Conservation (phyloP, 73 alveolate genomes). For the Symbiodinium natans region DNA sequence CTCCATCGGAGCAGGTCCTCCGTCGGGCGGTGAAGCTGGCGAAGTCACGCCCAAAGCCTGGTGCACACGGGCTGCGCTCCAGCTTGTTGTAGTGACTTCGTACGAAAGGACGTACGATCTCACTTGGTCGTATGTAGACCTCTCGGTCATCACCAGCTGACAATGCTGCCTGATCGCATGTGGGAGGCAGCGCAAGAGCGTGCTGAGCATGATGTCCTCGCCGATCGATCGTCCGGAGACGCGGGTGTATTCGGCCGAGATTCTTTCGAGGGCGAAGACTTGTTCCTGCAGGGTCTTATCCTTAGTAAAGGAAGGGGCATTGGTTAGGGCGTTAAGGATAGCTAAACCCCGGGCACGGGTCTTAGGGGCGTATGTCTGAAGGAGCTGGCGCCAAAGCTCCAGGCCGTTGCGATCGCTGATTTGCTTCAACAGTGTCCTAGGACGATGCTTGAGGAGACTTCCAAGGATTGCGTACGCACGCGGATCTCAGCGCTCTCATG, state of each 20-base stretch:
- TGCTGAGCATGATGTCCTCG: not conserved
- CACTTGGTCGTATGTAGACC: not conserved
- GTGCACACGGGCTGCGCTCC: not conserved
- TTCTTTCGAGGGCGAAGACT: not conserved
- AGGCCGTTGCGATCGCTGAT: not conserved
- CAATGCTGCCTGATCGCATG: not conserved
- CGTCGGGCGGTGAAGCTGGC: not conserved
- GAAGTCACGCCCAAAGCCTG: not conserved
- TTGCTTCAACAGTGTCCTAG: not conserved
- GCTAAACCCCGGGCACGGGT: not conserved
- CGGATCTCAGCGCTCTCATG: not conserved
- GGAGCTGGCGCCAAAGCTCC: not conserved
- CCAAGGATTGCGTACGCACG: not conserved
- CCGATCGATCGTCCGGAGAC: not conserved
- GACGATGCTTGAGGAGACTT: not conserved
- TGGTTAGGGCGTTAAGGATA: not conserved
- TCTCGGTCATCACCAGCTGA: conserved; percentile 3
- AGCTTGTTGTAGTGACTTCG: not conserved
- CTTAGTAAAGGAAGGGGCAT: not conserved
- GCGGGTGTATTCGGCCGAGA: not conserved
- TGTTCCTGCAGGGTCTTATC: conserved; percentile 9
- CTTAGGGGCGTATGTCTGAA: not conserved
- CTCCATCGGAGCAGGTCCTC: not conserved
- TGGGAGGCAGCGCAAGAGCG: not conserved
- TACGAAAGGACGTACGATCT: not conserved